Conservation (phyloP, 805 yeast species). For the Osmozyma mogii region DNA sequence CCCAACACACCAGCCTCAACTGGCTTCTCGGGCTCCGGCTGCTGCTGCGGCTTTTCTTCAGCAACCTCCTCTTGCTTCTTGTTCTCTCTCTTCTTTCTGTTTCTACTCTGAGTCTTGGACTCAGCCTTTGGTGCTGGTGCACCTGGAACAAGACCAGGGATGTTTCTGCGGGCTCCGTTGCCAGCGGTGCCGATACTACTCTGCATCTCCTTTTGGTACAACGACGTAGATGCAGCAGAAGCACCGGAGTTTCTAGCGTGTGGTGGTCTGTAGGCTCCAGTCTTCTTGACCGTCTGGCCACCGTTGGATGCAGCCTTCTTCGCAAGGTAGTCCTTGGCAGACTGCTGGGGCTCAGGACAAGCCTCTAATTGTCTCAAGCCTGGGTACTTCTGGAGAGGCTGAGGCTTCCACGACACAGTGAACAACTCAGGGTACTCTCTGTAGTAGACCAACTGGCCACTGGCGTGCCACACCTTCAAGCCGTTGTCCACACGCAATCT, state of each 20-base stretch:
- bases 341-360: slow-evolving; percentile 62
- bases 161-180: slow-evolving; percentile 21
- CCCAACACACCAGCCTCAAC: slow-evolving; percentile 41
- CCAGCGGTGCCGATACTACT: slow-evolving; percentile 17
- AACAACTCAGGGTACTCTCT: slow-evolving; percentile 77
- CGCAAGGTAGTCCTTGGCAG: slow-evolving; percentile 53
- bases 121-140: slow-evolving; percentile 34
- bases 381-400: slow-evolving; percentile 46
- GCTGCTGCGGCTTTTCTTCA: slow-evolving; percentile 8
- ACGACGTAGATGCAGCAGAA: slow-evolving; percentile 35
- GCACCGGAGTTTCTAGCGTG: slow-evolving; percentile 60
- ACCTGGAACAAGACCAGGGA: slow-evolving; percentile 51
- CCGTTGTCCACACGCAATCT: slow-evolving; percentile 96
- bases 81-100: slow-evolving; percentile 67
- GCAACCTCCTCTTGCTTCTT: slow-evolving; percentile 28
- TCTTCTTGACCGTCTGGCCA: slow-evolving; percentile 37
- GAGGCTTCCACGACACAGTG: slow-evolving; percentile 80
- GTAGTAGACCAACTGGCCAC: slow-evolving; percentile 71
- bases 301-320: slow-evolving; percentile 29
- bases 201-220: slow-evolving; percentile 50
- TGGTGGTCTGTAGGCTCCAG: slow-evolving; percentile 95
- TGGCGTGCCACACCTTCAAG: slow-evolving; percentile 85
- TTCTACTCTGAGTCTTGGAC: slow-evolving; percentile 61
- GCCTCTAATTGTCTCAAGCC: slow-evolving; percentile 40
- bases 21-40: slow-evolving; percentile 5